Base-by-base conservation (phyloP, 2,329 filamentous ascomycete genomes). In the Phyllosticta capitalensis region DNA sequence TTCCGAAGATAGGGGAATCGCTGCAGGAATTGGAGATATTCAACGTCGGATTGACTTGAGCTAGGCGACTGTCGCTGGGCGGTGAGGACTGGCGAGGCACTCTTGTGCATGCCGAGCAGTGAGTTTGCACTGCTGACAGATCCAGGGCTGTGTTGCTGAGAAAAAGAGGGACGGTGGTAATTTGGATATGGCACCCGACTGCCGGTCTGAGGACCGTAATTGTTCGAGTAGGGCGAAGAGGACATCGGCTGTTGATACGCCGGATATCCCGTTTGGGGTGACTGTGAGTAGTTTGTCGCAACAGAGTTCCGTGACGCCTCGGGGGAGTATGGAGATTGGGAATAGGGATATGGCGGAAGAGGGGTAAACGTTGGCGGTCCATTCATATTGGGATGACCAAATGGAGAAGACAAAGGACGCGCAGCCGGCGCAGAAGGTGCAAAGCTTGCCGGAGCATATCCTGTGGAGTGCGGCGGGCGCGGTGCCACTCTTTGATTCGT, bases 1-100 rank as follows among this genome's bases (percentile, higher is more conserved):
- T 77, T 76, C 60, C 70, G 71, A 33, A 78, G 68, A 64, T 78
- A 78, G 10, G 76, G 76, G 62, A 76, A 78, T 60, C 74, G 72
- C 64, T 72, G 70, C 50, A 78, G 65, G 62, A 76, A 73, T 65
- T 69, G 66, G 63, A 78, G 63, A 62, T 77, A 78, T 59, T 74
- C 58, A 28, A 60, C n/a, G 30, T 60, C 58, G 9, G 58, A 20
- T 21, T 55, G 53, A 12, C 19, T 21, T 6, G 58, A 55, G 48
- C 48, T 52, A 9, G 52, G 20, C 17, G 56, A 59, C 3, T 45
- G 38, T 45, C 38, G 38, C 38, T 45, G 38, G 12, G 38, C 38
- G 3, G 38, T 45, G 17, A 45, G 38, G 3, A 45, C 38, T n/a
- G 38, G 38, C 38, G 38, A 45, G 2, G 17, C 38, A 45, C 12